Evolutionary conservation across 2,329 filamentous ascomycete genomes (phyloP).

Genomic region (Paecilomyces formosus): DNA sequence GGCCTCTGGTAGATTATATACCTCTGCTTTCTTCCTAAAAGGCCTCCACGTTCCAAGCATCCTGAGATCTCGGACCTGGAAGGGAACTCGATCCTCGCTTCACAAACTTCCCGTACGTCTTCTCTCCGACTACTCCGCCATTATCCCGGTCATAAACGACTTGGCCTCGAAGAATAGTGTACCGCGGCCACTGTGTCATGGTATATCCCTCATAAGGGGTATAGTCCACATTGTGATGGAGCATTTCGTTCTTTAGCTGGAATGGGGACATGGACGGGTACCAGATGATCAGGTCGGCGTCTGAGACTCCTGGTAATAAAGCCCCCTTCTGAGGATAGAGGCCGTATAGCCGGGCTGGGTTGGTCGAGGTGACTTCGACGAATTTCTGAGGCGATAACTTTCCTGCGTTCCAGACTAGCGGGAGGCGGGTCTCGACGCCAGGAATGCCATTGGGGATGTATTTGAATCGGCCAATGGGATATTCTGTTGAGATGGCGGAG

Average conservation of each 20-base stretch:
- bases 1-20: too few species aligned
- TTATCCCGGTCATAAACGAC: slow-evolving; percentile 23
- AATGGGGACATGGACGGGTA: slow-evolving; percentile 22
- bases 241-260: slow-evolving; percentile 24
- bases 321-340: slow-evolving; percentile 32
- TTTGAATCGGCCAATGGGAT: slow-evolving; percentile 43
- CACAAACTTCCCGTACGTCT: slow-evolving; percentile 4
- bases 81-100: background rate
- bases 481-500: slow-evolving; percentile 38
- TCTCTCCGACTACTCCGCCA: slow-evolving; percentile 9
- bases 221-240: slow-evolving; percentile 30
- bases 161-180: slow-evolving; percentile 24
- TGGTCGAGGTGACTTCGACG: slow-evolving; percentile 38
- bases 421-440: slow-evolving; percentile 50
- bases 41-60: background rate
- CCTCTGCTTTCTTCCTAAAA: background rate
- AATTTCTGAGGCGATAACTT: slow-evolving; percentile 32
- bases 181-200: slow-evolving; percentile 28
- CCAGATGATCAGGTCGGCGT: slow-evolving; percentile 40
- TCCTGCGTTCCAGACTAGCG: slow-evolving; percentile 29
- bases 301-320: slow-evolving; percentile 32
- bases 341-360: slow-evolving; percentile 39
- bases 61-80: background rate
- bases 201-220: slow-evolving; percentile 27
- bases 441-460: slow-evolving; percentile 54